Conservation (phyloP, 305 asterid genomes). For the Rubia tinctorum region DNA sequence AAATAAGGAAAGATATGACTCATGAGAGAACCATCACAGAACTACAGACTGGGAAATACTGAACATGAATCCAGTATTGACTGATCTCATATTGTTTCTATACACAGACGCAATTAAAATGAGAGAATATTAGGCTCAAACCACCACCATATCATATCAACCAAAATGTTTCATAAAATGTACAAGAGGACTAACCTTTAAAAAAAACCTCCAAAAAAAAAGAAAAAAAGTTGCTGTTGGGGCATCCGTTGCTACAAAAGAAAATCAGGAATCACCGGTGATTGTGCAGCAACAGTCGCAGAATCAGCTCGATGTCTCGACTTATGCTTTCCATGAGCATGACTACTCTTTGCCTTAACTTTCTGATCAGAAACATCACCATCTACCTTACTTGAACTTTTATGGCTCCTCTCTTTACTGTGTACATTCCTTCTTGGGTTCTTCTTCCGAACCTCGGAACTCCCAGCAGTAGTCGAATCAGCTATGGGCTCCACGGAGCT, state of each 20-base stretch:
- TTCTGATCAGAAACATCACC: slow-evolving; percentile 52
- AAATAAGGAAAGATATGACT: not conserved
- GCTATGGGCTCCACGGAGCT: slow-evolving; percentile 27
- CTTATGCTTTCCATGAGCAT: slow-evolving; percentile 50
- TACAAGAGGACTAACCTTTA: slow-evolving; percentile 46
- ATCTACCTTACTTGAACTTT: slow-evolving; percentile 44
- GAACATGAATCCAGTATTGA: slow-evolving; percentile 5
- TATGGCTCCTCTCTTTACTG: slow-evolving; percentile 57
- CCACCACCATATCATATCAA: slow-evolving; percentile 9
- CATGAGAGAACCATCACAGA: not conserved
- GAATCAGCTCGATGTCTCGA: slow-evolving; percentile 59
- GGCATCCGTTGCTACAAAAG: slow-evolving; percentile 51
- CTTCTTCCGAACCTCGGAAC: slow-evolving; percentile 33
- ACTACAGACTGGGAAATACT: slow-evolving; percentile 6
- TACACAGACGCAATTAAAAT: slow-evolving; percentile 7
- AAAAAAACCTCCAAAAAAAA: slow-evolving; percentile 10
- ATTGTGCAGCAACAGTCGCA: slow-evolving; percentile 40
- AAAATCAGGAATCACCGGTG: slow-evolving; percentile 82
- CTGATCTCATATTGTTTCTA: not conserved
- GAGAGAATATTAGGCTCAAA: not conserved
- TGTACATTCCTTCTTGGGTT: slow-evolving; percentile 46
- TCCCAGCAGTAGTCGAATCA: slow-evolving; percentile 20
- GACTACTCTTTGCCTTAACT: slow-evolving; percentile 48
- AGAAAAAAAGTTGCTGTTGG: not conserved
- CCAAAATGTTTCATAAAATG: slow-evolving; percentile 17